Base-by-base conservation (phyloP, 495 filamentous ascomycete species). In the Penicillium daleae region DNA sequence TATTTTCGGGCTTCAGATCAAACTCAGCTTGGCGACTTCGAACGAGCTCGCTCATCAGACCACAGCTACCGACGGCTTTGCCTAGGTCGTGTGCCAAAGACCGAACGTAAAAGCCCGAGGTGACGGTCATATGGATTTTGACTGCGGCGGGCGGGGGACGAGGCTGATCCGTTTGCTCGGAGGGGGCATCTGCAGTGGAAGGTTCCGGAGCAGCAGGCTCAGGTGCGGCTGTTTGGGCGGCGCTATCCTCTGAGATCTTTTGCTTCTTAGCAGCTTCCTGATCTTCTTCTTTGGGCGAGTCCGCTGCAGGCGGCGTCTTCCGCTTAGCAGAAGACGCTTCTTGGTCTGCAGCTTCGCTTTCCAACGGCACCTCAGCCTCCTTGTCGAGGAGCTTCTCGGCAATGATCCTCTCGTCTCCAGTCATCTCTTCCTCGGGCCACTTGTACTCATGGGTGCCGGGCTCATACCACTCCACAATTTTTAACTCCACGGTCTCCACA, bases 61-160 rank as follows among this genome's bases (percentile, higher is more conserved):
- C 95, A 33, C 89, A 86, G 35, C 90, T 96, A 26, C 88, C 87
- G 12, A 96, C 77, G 46, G 92, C 91, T 66, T 87, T 83, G 19
- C 95, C 95, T 31, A 99, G 82, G 68, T 99, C 96, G 68, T 98
- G 92, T 57, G 91, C 91, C 46, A 99, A 82, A 35, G 89, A 93
- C 57, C 95, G 91, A 42, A 99, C 95, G 76, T 99, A 99, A 82
- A 98, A 99, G 44, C 95, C 95, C 4, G 92, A 97, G 5, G 92
- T 89, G 42, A 97, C 95, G 1, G 90, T 96, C 90, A 99, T 92
- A 58, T 87, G 86, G 53, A 99, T 84, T 71, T 84, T 90, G 42
- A 86, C 88, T 8, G 93, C 93, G 2, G 92, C 86, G 8, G 89
- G 87, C 8, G 57, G 78, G 22, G 71, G 64, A 51, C 63, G 60